phyloP scores from a whole-genome alignment of 2,329 filamentous ascomycete species.

The Zasmidium angulare region DNA sequence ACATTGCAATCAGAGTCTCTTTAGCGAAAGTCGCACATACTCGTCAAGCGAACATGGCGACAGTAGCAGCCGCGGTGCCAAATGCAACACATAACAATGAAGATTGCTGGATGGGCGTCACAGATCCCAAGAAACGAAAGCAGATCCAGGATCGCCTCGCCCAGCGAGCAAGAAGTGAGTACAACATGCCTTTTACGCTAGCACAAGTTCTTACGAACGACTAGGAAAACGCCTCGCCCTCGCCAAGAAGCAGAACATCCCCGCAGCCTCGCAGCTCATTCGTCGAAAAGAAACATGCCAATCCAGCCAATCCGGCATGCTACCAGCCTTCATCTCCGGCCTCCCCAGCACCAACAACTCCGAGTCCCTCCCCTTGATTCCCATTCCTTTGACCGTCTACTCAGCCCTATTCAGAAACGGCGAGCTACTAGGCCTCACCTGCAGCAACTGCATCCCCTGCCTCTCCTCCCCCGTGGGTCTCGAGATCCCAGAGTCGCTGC shows the following conservation, averaged over 20 bases:
- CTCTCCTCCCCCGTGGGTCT: conserved; percentile 26
- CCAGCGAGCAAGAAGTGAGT: conserved; percentile 39
- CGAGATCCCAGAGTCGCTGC: conserved; percentile 25
- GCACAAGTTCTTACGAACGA: neutral
- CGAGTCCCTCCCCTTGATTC: conserved; percentile 1
- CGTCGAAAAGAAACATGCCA: neutral
- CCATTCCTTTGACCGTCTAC: conserved; percentile 26
- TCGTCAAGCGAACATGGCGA: no score
- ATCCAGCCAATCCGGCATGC: neutral
- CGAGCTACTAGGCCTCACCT: conserved; percentile 32
- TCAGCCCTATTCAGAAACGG: conserved; percentile 37
- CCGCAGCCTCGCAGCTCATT: neutral
- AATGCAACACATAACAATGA: neutral
- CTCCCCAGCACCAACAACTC: neutral
- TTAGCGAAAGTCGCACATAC: no score
- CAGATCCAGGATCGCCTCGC: conserved; percentile 43
- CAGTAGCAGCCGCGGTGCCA: no score
- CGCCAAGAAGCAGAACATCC: conserved; percentile 4
- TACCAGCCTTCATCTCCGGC: conserved; percentile 1
- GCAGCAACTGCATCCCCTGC: conserved; percentile 26
- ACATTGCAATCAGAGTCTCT: no score
- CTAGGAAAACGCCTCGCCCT: conserved; percentile 10
- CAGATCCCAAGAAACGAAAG: conserved; percentile 40
- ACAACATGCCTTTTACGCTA: neutral
- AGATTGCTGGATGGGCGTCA: conserved; percentile 34